Evolutionary conservation across 176 grass and related monocot species (phyloP).

Genomic region (Avena eriantha): DNA sequence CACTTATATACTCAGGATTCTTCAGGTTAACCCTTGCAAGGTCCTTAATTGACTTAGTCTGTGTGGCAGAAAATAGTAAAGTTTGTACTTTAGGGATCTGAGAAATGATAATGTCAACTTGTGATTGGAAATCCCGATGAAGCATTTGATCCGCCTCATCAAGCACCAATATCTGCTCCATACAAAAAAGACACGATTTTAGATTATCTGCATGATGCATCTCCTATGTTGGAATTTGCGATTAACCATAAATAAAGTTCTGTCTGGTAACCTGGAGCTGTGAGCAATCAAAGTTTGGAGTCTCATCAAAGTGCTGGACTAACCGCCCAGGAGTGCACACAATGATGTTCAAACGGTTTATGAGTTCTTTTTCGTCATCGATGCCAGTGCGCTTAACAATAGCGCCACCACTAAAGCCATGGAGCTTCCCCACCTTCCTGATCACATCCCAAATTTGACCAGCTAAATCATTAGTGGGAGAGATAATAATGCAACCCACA

Average conservation of each 20-base stretch:
- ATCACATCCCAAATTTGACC: constrained; percentile 82
- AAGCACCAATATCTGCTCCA: constrained; percentile 85
- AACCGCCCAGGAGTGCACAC: constrained; percentile 91
- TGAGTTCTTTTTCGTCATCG: constrained; percentile 67
- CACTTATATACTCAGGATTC: constrained; percentile 89
- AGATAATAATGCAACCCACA: constrained; percentile 79
- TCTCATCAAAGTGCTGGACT: constrained; percentile 91
- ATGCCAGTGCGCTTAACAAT: constrained; percentile 84
- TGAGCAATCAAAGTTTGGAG: constrained; percentile 82
- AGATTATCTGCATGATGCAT: constrained; percentile 19
- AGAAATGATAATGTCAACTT: constrained; percentile 79
- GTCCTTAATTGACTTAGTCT: constrained; percentile 93
- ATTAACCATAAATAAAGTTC: constrained; percentile 27
- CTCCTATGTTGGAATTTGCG: neutral
- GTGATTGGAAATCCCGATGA: constrained; percentile 63
- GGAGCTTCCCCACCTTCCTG: constrained; percentile 53
- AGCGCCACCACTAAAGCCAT: constrained; percentile 67
- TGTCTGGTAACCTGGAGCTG: constrained; percentile 76
- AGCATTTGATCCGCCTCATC: constrained; percentile 98
- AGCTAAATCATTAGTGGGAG: constrained; percentile 87
- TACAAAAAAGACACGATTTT: constrained; percentile 32
- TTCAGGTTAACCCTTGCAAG: constrained; percentile 90
- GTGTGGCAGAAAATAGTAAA: constrained; percentile 90
- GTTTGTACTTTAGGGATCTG: constrained; percentile 82
- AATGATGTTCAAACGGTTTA: constrained; percentile 83